Percentiles rank a stretch among this genome's conserved stretches.
phyloP scores from a whole-genome alignment of 2,329 filamentous ascomycete genomes.

The Ceratocystis ficicola region DNA sequence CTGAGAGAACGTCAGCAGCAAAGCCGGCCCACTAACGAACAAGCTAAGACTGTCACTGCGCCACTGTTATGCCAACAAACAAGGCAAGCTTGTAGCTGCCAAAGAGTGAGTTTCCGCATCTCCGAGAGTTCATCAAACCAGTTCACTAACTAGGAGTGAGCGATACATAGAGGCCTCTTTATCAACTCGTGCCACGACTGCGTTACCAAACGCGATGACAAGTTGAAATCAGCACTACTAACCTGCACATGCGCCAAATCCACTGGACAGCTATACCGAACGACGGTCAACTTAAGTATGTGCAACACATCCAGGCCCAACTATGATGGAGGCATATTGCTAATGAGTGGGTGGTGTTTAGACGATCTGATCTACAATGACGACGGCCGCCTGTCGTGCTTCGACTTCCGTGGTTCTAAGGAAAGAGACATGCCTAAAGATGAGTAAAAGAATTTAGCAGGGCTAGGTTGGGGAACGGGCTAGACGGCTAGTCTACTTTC shows the following conservation, averaged over 20 bases:
- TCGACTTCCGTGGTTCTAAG: neutral
- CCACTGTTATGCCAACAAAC: constrained; percentile 16
- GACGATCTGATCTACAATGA: constrained; percentile 12
- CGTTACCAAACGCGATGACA: neutral
- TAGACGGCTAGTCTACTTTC: neutral
- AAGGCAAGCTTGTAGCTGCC: constrained; percentile 10
- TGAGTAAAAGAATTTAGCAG: neutral
- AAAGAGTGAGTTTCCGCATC: neutral
- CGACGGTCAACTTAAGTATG: constrained; percentile 13
- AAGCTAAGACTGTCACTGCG: neutral
- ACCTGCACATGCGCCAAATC: constrained; percentile 14
- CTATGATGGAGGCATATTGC: neutral
- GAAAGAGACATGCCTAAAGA: neutral
- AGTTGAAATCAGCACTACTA: neutral
- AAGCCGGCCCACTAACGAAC: neutral
- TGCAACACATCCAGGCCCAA: neutral
- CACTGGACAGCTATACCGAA: constrained; percentile 9
- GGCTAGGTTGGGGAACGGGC: neutral
- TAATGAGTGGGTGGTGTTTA: neutral
- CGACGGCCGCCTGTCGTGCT: constrained; percentile 12
- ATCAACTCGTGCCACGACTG: constrained; percentile 16
- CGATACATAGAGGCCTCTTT: constrained; percentile 3
- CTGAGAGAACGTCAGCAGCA: neutral
- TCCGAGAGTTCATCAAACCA: neutral
- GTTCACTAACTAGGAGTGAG: neutral